A percentile compares a stretch with the other conserved stretches of the same genome.
phyloP scores from a whole-genome alignment of 495 filamentous ascomycete genomes.

The Sabuloglossum arenarium region DNA sequence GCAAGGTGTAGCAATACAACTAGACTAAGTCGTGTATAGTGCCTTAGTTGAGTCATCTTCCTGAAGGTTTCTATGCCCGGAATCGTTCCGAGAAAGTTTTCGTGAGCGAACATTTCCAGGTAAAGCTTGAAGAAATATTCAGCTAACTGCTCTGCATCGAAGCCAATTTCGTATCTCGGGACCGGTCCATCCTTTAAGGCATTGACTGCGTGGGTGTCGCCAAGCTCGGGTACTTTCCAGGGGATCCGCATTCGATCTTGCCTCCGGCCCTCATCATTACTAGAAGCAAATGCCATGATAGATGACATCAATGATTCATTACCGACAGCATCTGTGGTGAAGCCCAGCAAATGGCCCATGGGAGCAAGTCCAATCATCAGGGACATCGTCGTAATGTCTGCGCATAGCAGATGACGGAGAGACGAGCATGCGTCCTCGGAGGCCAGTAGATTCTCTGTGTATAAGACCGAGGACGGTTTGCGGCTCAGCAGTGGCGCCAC shows the following conservation, averaged over 20 bases:
- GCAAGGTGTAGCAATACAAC: constrained; percentile 16
- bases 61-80: neutral
- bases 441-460: constrained; percentile 18
- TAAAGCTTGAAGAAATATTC: constrained; percentile 19
- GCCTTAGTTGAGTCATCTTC: constrained; percentile 1
- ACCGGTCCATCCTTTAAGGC: neutral
- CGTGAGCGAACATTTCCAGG: constrained; percentile 22
- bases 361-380: constrained; percentile 22
- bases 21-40: constrained; percentile 24
- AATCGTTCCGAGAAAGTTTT: constrained; percentile 15
- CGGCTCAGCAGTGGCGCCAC: constrained; percentile 23
- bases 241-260: constrained; percentile 8
- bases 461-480: constrained; percentile 21
- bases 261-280: constrained; percentile 1
- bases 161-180: constrained; percentile 9
- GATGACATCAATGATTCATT: constrained; percentile 3
- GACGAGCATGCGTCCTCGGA: too few species aligned
- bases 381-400: constrained; percentile 23
- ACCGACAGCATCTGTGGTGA: too few species aligned
- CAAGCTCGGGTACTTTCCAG: constrained; percentile 14
- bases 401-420: constrained; percentile 21
- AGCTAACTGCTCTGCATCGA: constrained; percentile 17
- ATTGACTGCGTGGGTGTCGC: constrained; percentile 1
- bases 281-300: constrained; percentile 10
- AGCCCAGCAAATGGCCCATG: too few species aligned